Base-by-base conservation (phyloP, 495 filamentous ascomycete genomes). In the Daldinia vernicosa region DNA sequence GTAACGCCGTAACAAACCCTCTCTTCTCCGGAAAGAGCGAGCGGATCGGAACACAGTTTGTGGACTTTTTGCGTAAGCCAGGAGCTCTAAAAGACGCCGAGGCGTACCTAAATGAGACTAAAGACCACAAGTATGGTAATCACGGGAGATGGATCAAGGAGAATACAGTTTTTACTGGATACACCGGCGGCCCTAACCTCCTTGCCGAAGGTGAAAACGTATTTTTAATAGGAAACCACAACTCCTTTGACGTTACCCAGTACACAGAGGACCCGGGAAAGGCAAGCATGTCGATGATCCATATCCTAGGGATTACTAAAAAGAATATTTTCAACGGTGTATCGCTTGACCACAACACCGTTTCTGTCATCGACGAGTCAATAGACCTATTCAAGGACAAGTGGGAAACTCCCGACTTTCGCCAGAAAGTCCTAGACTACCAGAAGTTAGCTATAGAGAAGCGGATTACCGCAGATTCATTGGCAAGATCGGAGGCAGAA, bases 281-380 rank as follows among this genome's bases (percentile, higher is more conserved):
- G 57, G 77, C 74, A 52, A 77, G 76, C 63, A 72, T 60, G 78
- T 79, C 66, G 51, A 74, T 63, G 61, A 30, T 74, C n/a, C 78
- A 80, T 40, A 60, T 72, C 15, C 57, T 80, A 1, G 73, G 74
- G n/a, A 79, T 80, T 17, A 59, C 78, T 3, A 75, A 73, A 47
- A 66, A 35, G n/a, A 57, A 58, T 1, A 54, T 80, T n/a, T 79
- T 70, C 72, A 80, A 80, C 63, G 72, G 70, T 3, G 78, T 80
- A 8, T 69, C 76, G 5, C 75, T 78, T 1, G n/a, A 58, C 24
- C 52, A 54, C 3, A 24, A 24, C 1, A 69, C 35, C 35, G 74
- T 70, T 17, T 33, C 9, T 24, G 37, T 76, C 11, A 60, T 80
- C 43, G 56, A 74, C 39, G 75, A 78, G n/a, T 65, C 79, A 63